Percentiles rank a stretch among this genome's conserved stretches.
These are phyloP conservation scores for Yamadazyma dendronema DNA, from an alignment of 1,139 yeast species.

Conservation along the genomic window DNA sequence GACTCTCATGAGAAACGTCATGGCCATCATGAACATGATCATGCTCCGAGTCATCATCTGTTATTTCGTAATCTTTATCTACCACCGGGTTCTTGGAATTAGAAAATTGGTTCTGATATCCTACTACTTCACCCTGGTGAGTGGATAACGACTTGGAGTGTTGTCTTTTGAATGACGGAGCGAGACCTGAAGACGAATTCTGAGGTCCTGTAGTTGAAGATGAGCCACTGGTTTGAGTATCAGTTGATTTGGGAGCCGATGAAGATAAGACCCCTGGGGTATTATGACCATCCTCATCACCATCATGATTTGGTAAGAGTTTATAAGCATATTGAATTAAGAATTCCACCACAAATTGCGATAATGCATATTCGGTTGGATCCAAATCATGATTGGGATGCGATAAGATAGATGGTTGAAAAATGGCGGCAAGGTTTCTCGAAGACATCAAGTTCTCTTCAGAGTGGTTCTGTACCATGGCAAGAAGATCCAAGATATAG, in stretches of 20 bases:
- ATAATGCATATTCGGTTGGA: slow-evolving; percentile 86
- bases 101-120: slow-evolving; percentile 24
- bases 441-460: slow-evolving; percentile 87
- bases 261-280: neutral
- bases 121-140: slow-evolving; percentile 50
- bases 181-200: slow-evolving; percentile 11
- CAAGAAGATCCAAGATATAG: slow-evolving; percentile 80
- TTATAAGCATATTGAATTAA: slow-evolving; percentile 83
- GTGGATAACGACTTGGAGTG: slow-evolving; percentile 62
- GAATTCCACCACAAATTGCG: slow-evolving; percentile 85
- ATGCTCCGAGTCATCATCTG: slow-evolving; percentile 25
- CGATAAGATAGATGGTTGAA: slow-evolving; percentile 90
- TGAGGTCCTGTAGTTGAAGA: slow-evolving; percentile 12
- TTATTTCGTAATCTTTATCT: slow-evolving; percentile 30
- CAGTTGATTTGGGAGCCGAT: neutral
- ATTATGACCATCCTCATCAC: neutral
- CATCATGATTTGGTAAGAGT: slow-evolving; percentile 52
- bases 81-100: slow-evolving; percentile 21
- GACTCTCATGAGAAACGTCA: slow-evolving; percentile 8
- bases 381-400: slow-evolving; percentile 92
- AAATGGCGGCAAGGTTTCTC: slow-evolving; percentile 88
- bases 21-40: slow-evolving; percentile 4
- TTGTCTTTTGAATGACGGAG: slow-evolving; percentile 31
- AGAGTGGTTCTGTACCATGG: slow-evolving; percentile 80
- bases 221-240: neutral